These are phyloP conservation scores for Posidonia oceanica DNA, from an alignment of 116 monocot species.

Conservation along the genomic window DNA sequence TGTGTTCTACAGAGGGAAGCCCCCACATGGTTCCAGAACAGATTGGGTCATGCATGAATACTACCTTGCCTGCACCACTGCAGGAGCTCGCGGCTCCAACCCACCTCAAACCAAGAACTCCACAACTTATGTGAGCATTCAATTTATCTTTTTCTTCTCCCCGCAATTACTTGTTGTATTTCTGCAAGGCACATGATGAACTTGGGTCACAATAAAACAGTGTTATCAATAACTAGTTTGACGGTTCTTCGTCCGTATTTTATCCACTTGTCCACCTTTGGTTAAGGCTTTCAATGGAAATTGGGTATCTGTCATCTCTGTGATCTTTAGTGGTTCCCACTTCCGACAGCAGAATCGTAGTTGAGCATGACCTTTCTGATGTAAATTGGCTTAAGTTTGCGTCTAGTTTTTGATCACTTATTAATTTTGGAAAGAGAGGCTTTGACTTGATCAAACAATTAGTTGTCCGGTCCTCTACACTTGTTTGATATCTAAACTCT, in stretches of 20 bases:
- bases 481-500: not conserved
- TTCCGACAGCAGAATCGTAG: constrained; percentile 10
- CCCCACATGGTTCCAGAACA: constrained; percentile 13
- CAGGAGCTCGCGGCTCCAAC: not conserved
- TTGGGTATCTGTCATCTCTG: constrained; percentile 7
- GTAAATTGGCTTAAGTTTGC: constrained; percentile 2
- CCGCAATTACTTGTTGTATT: not conserved
- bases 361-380: constrained; percentile 1
- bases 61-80: constrained; percentile 16
- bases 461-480: not conserved
- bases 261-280: not conserved
- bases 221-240: not conserved
- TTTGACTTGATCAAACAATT: constrained; percentile 4
- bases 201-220: not conserved
- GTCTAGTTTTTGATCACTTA: constrained; percentile 2
- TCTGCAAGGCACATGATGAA: not conserved
- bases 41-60: constrained; percentile 88
- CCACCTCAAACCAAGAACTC: not conserved
- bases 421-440: not conserved
- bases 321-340: constrained; percentile 12
- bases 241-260: not conserved
- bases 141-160: not conserved
- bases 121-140: constrained; percentile 3
- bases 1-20: constrained; percentile 41
- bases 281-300: constrained; percentile 1